Conservation (phyloP, 208 protist genomes). For the Leishmania aethiopica region DNA sequence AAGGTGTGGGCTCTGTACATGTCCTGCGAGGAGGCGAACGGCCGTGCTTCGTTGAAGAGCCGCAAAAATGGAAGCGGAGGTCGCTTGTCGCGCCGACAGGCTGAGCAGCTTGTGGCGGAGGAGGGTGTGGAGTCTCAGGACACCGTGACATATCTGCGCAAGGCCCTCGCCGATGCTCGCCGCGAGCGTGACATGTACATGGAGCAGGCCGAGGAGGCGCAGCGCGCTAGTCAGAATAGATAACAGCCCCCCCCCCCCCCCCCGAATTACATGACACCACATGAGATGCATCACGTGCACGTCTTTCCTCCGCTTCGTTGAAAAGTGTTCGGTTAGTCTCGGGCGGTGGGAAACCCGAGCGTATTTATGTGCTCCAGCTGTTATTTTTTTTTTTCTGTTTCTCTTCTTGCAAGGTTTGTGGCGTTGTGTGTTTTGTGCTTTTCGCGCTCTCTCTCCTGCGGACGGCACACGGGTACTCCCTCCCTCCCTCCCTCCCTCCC, state of each 20-base stretch:
- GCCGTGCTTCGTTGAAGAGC: not conserved
- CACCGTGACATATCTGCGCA: constrained; percentile 53
- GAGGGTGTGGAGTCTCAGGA: constrained; percentile 51
- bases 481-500: no score
- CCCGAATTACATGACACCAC: not conserved
- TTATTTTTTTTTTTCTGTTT: not conserved
- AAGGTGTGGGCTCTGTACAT: constrained; percentile 60
- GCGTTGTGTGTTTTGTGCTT: not conserved
- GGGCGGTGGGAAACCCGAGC: not conserved
- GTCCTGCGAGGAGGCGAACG: constrained; percentile 14
- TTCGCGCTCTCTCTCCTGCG: not conserved
- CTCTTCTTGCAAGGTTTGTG: constrained; percentile 6
- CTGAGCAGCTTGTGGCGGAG: constrained; percentile 31
- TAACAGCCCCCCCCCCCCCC: not conserved
- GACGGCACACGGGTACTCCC: not conserved
- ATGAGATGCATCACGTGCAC: not conserved
- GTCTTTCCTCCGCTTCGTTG: not conserved
- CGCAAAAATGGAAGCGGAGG: not conserved
- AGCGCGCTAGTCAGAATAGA: not conserved
- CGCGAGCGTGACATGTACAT: constrained; percentile 58
- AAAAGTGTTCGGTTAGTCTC: not conserved
- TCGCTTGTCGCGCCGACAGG: constrained; percentile 18
- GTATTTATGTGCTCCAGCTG: not conserved
- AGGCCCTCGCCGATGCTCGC: constrained; percentile 52
- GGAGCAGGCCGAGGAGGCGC: constrained; percentile 23